Evolutionary conservation across 2,329 filamentous ascomycete genomes (phyloP), one percentile per base, ranked within the genome.

Genomic region (Talaromyces rugulosus): DNA sequence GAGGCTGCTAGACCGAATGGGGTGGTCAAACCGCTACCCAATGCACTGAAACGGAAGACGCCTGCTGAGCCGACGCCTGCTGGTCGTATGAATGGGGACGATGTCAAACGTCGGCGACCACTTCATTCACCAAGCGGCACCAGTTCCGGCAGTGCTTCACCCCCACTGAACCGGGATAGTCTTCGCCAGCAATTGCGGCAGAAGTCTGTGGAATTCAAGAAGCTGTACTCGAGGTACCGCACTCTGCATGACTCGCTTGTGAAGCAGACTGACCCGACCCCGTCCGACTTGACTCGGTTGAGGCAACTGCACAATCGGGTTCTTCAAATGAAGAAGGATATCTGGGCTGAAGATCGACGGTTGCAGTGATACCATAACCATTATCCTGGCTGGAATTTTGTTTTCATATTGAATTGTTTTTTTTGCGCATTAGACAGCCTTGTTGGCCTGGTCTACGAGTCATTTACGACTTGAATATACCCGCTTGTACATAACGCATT

Each of bases 291-390:
- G 63, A 79, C 82, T 51, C 77, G 80, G 62, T 69, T 88, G 59
- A 79, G 81, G 68, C 78, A 75, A 62, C 83, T 85, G 79, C 83
- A 86, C 70, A 72, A 74, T 66, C 77, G 79, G 66, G 71, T 86
- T 54, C 78, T 82, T 67, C 77, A 78, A 66, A 83, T 85, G 81
- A 87, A 87, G 75, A 74, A 79, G 63, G 82, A 86, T 69, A 86
- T 87, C 64, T 78, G 77, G 77, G 75, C 77, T 42, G 77, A 78
- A 65, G 72, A 79, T 66, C 71, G 72, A 60, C 72, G 72, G 36
- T 66, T 78, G 7, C 71, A 72, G 28, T 27, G 36, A 16, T 55
- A 55, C 34, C 27, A 30, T 52, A 27, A 14, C 50, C n/a, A 14
- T 16, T 18, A n/a, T 31, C n/a, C 11, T 52, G 14, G 18, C 16